Conservation (phyloP, 225 moss, liverwort and hornwort genomes). For the Bryoerythrophyllum caledonicum region DNA sequence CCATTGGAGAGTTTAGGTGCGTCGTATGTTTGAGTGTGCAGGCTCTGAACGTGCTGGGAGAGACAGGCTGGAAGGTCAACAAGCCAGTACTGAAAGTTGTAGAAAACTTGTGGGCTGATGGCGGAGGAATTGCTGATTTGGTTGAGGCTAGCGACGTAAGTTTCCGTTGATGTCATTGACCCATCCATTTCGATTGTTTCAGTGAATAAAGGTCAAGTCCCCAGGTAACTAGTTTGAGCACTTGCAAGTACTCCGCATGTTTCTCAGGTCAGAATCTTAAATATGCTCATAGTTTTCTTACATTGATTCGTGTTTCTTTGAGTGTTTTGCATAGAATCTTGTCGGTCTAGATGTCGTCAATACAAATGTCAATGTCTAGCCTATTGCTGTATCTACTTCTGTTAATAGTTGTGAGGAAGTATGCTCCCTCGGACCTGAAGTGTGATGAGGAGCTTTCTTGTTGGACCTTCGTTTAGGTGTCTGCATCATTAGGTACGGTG, state of each 20-base stretch:
- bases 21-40: slow-evolving; percentile 28
- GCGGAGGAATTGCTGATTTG: slow-evolving; percentile 70
- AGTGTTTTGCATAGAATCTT: neutral
- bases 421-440: neutral
- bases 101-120: slow-evolving; percentile 70
- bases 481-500: neutral
- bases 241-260: neutral
- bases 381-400: neutral
- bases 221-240: neutral
- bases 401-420: neutral
- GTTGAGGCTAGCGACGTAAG: slow-evolving; percentile 71
- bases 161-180: slow-evolving; percentile 17
- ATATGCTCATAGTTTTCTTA: neutral
- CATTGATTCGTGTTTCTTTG: neutral
- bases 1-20: slow-evolving; percentile 6
- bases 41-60: slow-evolving; percentile 75
- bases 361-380: slow-evolving; percentile 2
- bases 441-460: neutral
- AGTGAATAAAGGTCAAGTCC: neutral
- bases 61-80: slow-evolving; percentile 69
- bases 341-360: neutral
- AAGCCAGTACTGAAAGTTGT: slow-evolving; percentile 62
- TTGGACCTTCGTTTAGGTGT: slow-evolving; percentile 6
- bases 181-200: neutral
- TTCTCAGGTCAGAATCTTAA: neutral